A percentile compares a stretch with the other conserved stretches of the same genome.
Evolutionary conservation across 257 asterid genomes (phyloP).

Genomic region (Ballota nigra): DNA sequence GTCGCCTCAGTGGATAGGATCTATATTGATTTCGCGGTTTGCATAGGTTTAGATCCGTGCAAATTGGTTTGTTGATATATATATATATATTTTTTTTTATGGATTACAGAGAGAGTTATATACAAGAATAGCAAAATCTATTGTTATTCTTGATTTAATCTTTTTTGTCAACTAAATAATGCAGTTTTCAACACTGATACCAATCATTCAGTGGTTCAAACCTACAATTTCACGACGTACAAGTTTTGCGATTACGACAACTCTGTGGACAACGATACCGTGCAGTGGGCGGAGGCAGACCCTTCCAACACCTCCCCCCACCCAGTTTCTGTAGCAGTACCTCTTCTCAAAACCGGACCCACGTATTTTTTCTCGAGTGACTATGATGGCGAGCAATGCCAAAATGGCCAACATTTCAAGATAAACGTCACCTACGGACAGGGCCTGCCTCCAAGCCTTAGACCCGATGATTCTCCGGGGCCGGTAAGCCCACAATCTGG

Average conservation of each 20-base stretch:
- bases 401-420: slow-evolving; percentile 53
- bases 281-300: slow-evolving; percentile 57
- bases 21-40: no score
- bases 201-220: slow-evolving; percentile 80
- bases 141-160: not conserved
- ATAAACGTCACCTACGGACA: slow-evolving; percentile 64
- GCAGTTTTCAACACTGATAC: slow-evolving; percentile 88
- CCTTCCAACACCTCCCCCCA: slow-evolving; percentile 56
- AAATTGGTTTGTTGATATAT: no score
- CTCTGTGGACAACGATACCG: slow-evolving; percentile 55
- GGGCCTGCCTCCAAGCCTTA: slow-evolving; percentile 62
- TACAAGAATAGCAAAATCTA: not conserved
- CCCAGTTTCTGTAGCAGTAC: slow-evolving; percentile 49
- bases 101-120: not conserved
- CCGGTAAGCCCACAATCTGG: slow-evolving; percentile 54
- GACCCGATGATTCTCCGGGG: slow-evolving; percentile 39
- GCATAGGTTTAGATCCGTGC: no score
- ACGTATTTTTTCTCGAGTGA: slow-evolving; percentile 77
- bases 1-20: no score
- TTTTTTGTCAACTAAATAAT: not conserved
- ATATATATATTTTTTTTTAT: no score
- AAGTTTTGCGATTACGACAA: slow-evolving; percentile 48
- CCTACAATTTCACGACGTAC: slow-evolving; percentile 66
- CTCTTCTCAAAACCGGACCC: slow-evolving; percentile 47
- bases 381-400: slow-evolving; percentile 89